Base-by-base conservation (phyloP, 1,139 yeast species). In the Suhomyces kunorum region DNA sequence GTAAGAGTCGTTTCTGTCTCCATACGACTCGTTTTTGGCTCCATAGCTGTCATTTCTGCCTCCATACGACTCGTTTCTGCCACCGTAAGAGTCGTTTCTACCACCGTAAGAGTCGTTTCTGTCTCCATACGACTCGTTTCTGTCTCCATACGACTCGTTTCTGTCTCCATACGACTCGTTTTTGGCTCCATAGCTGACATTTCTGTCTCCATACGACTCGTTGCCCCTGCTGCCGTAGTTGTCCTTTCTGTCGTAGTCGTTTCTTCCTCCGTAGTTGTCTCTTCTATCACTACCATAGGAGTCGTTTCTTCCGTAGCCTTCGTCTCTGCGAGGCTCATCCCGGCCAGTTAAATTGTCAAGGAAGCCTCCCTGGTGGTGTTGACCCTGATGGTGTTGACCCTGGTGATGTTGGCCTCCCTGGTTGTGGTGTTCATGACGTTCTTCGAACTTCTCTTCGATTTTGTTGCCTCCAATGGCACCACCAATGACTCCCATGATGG, bases 401-500 rank as follows among this genome's bases (percentile, higher is more conserved):
- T 55, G 54, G 12, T 46, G 39, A 13, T 49, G 43, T 19, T 50
- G 43, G 34, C 44, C 37, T 20, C 23, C 26, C 14, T 32, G 20
- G 14, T 49, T 42, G 34, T 50, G 49, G 38, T 45, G 53, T 38
- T 55, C 58, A 49, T 28, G 22, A 15, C 19, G 31, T 15, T 31
- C 28, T 11, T 68, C 66, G 37, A 53, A 51, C 28, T 47, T 54
- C 56, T 79, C 70, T 53, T 76, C 81, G 32, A 71, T 51, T 63
- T 78, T 73, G 65, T 77, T 74, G 39, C 81, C 85, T 34, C 74
- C 73, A 48, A 78, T 51, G 23, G 84, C 85, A 55, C 87, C 85
- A 28, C 73, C 77, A 53, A 81, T 51, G 28, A 80, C 83, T 56
- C 87, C 87, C 16, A 72, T 74, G 43, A 79, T 61, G 36, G 76